Percentiles rank a stretch among this genome's conserved stretches.
These are phyloP conservation scores for Linnemannia zychae DNA, from an alignment of 192 early-diverging fungal genomes.

Conservation along the genomic window DNA sequence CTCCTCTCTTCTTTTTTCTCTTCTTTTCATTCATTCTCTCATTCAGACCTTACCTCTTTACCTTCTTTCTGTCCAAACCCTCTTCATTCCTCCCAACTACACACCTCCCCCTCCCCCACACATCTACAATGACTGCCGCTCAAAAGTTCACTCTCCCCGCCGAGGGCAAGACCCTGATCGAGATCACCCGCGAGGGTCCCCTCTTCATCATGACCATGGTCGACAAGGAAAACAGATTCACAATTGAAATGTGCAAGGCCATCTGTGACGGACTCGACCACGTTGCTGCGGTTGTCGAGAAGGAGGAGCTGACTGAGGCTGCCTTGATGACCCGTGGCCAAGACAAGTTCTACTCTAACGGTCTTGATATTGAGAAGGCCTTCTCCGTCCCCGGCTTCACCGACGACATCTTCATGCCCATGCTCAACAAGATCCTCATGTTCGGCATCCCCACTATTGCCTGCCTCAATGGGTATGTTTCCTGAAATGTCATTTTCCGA, in stretches of 20 bases:
- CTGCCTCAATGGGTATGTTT: constrained; percentile 74
- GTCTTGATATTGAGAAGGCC: constrained; percentile 68
- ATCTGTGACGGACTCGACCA: constrained; percentile 71
- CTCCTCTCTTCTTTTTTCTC: too few relatives aligned
- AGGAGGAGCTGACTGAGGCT: constrained; percentile 60
- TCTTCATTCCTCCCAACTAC: neutral
- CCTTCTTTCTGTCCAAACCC: neutral
- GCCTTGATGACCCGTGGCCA: constrained; percentile 73
- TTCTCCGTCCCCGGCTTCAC: constrained; percentile 59
- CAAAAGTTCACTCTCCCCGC: neutral
- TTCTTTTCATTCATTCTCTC: neutral
- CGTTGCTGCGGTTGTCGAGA: constrained; percentile 61
- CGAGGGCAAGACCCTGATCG: constrained; percentile 20
- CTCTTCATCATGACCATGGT: constrained; percentile 76
- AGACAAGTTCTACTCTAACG: constrained; percentile 83
- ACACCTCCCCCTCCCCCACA: neutral
- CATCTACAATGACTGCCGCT: neutral
- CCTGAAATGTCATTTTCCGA: neutral
- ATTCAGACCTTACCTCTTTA: neutral
- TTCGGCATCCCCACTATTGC: constrained; percentile 81
- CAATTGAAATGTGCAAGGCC: constrained; percentile 64
- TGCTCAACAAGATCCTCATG: constrained; percentile 74
- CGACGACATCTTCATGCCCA: constrained; percentile 64
- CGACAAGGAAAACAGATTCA: constrained; percentile 80
- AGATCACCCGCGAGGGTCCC: constrained; percentile 58